phyloP scores from a whole-genome alignment of 2,329 filamentous ascomycete species.

The Colletotrichum caudatum region DNA sequence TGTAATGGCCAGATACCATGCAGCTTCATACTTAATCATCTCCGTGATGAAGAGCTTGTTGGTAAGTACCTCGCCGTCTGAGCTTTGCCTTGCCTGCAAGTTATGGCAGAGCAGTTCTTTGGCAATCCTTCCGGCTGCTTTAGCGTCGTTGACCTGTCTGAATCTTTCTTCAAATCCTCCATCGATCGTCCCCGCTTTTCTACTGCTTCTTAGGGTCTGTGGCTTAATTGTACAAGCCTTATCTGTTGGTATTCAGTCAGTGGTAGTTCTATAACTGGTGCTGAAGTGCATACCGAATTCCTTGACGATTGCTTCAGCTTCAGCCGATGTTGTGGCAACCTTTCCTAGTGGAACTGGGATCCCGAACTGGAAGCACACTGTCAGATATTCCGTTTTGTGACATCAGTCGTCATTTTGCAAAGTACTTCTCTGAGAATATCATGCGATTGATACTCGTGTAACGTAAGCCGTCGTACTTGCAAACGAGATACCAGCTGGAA shows the following conservation, averaged over 20 bases:
- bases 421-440: conserved; percentile 20
- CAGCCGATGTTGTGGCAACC: conserved; percentile 42
- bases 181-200: neutral
- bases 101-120: conserved; percentile 41
- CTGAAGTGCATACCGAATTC: conserved; percentile 44
- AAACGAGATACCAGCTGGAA: neutral
- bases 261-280: rapidly evolving
- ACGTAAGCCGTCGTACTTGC: conserved; percentile 12
- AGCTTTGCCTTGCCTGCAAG: conserved; percentile 14
- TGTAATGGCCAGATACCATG: conserved; percentile 57
- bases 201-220: conserved; percentile 44
- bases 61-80: conserved; percentile 33
- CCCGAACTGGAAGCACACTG: conserved; percentile 42
- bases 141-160: conserved; percentile 32
- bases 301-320: conserved; percentile 43
- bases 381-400: neutral
- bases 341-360: conserved; percentile 45
- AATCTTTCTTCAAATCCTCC: conserved; percentile 17
- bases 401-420: neutral
- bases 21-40: conserved; percentile 46
- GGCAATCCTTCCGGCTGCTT: conserved; percentile 43
- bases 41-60: conserved; percentile 54
- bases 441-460: conserved; percentile 18
- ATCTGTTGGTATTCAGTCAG: conserved; percentile 37
- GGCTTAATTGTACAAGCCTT: conserved; percentile 46